Base-by-base conservation (phyloP, 805 yeast genomes). In the Cyberlindnera euphorbiiphila region DNA sequence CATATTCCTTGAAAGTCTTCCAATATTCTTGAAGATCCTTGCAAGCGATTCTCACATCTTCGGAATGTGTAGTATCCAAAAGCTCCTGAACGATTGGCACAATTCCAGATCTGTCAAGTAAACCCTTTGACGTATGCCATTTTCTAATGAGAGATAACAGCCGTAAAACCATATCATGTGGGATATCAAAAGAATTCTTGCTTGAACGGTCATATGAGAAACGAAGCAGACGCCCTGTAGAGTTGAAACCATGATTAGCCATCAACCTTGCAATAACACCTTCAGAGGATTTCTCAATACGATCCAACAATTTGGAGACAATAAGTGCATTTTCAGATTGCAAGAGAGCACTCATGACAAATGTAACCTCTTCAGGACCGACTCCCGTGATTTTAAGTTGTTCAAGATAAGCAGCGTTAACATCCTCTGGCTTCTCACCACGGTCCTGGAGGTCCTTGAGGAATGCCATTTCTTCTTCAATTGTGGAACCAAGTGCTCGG, bases 241-340 rank as follows among this genome's bases (percentile, higher is more conserved):
- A 79, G 53, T 81, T 81, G 60, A 87, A 85, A 10, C 98, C 98
- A 58, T 89, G 98, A 53, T 87, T 69, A 43, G 80, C 73, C 51
- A 86, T 76, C 29, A 89, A 76, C 22, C 73, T 70, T 11, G 70
- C 60, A 37, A 83, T 75, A 20, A 83, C 65, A 5, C 60, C 58
- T 2, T 66, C 64, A 29, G 73, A 78, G 5, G 85, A 69, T 25
- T 75, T 57, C 41, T 71, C 67, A 20, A 85, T 71, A 46, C 98
- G 72, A 48, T 76, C 78, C 28, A 91, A 65, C 40, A 93, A 68
- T 54, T 81, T 82, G 28, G 66, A 61, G 8, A 80, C 75, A 23
- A 91, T 74, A 49, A 78, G 62, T 11, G 61, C 53, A 51, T 87
- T 94, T 47, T 83, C 84, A 30, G 77, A 73, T 49, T 88, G 89